Percentiles rank a stretch among this genome's conserved stretches.
Evolutionary conservation across 2,329 filamentous ascomycete species (phyloP).

Genomic region (Curvularia spicifera): DNA sequence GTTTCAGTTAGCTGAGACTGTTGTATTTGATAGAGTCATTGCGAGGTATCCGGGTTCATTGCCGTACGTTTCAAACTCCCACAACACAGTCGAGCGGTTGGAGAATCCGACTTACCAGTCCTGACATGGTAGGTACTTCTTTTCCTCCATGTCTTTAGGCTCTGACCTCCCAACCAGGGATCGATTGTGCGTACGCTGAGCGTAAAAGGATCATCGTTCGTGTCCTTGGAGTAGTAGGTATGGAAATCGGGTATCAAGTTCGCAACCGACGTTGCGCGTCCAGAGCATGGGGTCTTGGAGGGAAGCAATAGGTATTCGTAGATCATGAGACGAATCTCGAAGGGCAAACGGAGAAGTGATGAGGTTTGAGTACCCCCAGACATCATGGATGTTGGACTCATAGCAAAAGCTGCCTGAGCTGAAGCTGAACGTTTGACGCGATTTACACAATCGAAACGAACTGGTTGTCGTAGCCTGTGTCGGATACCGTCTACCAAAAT

Average conservation of each 20-base stretch:
- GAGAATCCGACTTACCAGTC: constrained; percentile 36
- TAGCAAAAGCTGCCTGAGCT: constrained; percentile 5
- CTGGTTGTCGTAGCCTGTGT: not conserved
- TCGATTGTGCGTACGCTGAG: constrained; percentile 55
- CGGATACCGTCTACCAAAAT: not conserved
- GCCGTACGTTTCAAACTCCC: not conserved
- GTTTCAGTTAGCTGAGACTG: constrained; percentile 21
- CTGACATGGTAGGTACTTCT: constrained; percentile 50
- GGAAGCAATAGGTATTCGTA: constrained; percentile 54
- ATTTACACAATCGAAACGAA: not conserved
- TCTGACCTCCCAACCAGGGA: constrained; percentile 42
- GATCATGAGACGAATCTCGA: constrained; percentile 56
- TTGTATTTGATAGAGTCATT: not conserved
- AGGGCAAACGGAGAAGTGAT: constrained; percentile 53
- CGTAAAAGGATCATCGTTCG: constrained; percentile 42
- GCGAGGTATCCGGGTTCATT: not conserved
- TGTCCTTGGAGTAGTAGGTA: constrained; percentile 49
- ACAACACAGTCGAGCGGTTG: not conserved
- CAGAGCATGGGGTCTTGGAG: constrained; percentile 41
- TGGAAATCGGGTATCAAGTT: constrained; percentile 51
- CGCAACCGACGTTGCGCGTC: constrained; percentile 39
- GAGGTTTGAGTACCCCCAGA: constrained; percentile 25
- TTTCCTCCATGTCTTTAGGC: constrained; percentile 36
- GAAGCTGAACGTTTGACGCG: not conserved
- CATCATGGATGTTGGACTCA: constrained; percentile 6